Base-by-base conservation (phyloP, 768 basidiomycete genomes). In the Lentinus tigrinus region DNA sequence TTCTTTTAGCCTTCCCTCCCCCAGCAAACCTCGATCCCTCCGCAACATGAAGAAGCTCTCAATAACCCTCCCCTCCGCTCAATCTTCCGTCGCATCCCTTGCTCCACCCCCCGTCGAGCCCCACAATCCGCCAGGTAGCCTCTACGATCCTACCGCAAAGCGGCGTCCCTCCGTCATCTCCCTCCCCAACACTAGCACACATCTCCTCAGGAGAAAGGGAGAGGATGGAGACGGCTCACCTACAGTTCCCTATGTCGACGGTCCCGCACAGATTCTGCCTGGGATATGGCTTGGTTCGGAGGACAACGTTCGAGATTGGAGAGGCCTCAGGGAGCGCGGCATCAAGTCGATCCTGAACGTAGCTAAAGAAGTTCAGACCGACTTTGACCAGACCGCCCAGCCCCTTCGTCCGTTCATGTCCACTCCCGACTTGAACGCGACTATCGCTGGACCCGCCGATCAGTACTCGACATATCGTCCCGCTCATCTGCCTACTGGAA, bases 251-350 rank as follows among this genome's bases (percentile, higher is more conserved):
- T 97, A 97, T 70, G 68, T 78, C 4, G 80, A 88, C 65, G 94
- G 94, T 16, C 95, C 94, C 44, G 74, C 89, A 14, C 88, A 95
- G 72, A 78, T 97, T 66, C 78, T 95, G 46, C 93, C 93, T 3
- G 85, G 87, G 49, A 78, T 96, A 57, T 96, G 88, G 87, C 84
- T 96, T 10, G 95, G 94, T 62, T 91, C 91, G 55, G 93, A 95
- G 72, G 93, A 94, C 73, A 95, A 95, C 65, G 93, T 90, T 43
- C 83, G 86, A 57, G 89, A 95, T 72, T 91, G 89, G 86, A 77
- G 76, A 40, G 77, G 78, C 26, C 84, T 95, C 57, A 67, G 83
- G 23, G 81, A 88, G 51, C 82, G 85, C 34, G 84, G 87, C 38
- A 93, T 95, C 68, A 83, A 80, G 60, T 84, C 89, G 44, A 82